Conservation (phyloP, 129 eudicot species). For the Arctium minus region DNA sequence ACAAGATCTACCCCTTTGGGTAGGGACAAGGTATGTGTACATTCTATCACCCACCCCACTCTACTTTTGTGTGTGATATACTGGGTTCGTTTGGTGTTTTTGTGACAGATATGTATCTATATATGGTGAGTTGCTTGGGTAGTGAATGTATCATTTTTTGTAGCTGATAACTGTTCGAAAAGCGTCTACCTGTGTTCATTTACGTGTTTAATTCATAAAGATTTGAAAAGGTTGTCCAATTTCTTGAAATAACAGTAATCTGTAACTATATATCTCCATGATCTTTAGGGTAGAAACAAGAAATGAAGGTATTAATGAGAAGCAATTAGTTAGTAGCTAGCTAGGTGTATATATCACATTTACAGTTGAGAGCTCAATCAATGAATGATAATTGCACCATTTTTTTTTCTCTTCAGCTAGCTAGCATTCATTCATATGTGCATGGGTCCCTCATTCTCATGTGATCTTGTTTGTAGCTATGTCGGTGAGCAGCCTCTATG, state of each 20-base stretch:
- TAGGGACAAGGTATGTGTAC: too few relatives aligned
- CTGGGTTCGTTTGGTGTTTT: neutral
- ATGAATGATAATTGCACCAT: slow-evolving; percentile 39
- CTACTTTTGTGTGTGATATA: neutral
- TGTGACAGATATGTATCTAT: neutral
- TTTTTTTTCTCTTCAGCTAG: neutral
- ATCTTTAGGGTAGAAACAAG: neutral
- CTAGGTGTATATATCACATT: slow-evolving; percentile 31
- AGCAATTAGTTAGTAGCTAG: slow-evolving; percentile 36
- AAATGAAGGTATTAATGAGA: slow-evolving; percentile 28
- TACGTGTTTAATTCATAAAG: neutral
- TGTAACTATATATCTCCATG: neutral
- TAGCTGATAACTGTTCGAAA: neutral
- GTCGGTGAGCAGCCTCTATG: slow-evolving; percentile 31
- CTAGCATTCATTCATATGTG: slow-evolving; percentile 11
- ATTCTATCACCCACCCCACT: too few relatives aligned
- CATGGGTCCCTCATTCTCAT: slow-evolving; percentile 54
- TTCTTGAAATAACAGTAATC: neutral
- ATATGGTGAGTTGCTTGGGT: neutral
- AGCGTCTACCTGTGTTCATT: neutral
- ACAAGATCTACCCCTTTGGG: neutral
- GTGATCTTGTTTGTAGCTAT: slow-evolving; percentile 37
- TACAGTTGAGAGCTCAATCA: slow-evolving; percentile 59
- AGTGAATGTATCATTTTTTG: neutral
- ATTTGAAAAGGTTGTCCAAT: neutral